These are phyloP conservation scores for Hemileccinum rubropunctum DNA, from an alignment of 768 basidiomycete species.

Conservation along the genomic window DNA sequence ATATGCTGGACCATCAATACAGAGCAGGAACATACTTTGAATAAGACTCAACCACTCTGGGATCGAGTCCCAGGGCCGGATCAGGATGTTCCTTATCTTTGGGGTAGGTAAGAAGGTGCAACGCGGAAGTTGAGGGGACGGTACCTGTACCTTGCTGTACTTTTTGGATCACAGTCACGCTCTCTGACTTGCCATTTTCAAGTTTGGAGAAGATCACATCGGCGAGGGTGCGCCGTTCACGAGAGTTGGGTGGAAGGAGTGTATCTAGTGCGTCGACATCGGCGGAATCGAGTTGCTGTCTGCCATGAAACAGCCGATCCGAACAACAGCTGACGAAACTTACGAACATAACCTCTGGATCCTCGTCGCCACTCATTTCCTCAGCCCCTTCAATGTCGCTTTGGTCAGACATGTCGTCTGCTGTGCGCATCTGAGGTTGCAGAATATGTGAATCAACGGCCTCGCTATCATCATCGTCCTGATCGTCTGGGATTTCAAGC, in stretches of 20 bases:
- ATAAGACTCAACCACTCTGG: constrained; percentile 90
- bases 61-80: constrained; percentile 86
- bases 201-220: constrained; percentile 97
- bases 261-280: constrained; percentile 87
- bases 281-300: constrained; percentile 83
- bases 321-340: constrained; percentile 24
- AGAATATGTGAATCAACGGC: constrained; percentile 26
- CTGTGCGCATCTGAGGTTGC: constrained; percentile 23
- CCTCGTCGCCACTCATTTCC: constrained; percentile 18
- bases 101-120: constrained; percentile 5
- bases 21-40: constrained; percentile 66
- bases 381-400: constrained; percentile 40
- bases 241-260: constrained; percentile 70
- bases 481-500: constrained; percentile 61
- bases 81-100: constrained; percentile 58
- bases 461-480: constrained; percentile 41
- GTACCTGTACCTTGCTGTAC: constrained; percentile 61
- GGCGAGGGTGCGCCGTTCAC: constrained; percentile 83
- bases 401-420: constrained; percentile 57
- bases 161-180: constrained; percentile 56
- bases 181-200: constrained; percentile 57
- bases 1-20: not conserved
- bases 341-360: constrained; percentile 64
- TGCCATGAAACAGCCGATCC: constrained; percentile 3
- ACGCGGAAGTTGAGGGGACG: not conserved